Evolutionary conservation across 192 early-diverging fungal species (phyloP).

Genomic region (Jimgerdemannia flammicorona): DNA sequence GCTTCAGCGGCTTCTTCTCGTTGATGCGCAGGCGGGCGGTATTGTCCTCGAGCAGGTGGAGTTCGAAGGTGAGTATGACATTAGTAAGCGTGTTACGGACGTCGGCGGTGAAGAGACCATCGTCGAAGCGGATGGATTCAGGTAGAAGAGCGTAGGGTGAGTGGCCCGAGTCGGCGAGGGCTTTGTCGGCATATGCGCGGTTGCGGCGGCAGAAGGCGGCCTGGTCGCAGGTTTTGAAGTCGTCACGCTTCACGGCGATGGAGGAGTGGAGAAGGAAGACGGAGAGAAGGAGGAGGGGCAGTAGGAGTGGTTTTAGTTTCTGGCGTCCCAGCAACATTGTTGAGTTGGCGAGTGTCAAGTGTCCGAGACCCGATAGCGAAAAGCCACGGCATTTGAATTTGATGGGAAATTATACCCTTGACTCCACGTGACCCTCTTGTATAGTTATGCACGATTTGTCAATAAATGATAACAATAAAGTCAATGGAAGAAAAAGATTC

Average conservation of each 20-base stretch:
- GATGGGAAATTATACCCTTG: too few species aligned
- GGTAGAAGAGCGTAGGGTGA: slow-evolving; percentile 62
- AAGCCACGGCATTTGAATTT: too few species aligned
- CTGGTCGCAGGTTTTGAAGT: slow-evolving; percentile 90
- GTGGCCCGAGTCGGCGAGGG: slow-evolving; percentile 15
- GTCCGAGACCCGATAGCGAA: too few species aligned
- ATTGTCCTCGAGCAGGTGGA: slow-evolving; percentile 54
- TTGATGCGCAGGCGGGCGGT: slow-evolving; percentile 57
- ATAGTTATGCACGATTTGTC: too few species aligned
- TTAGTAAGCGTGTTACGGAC: slow-evolving; percentile 48
- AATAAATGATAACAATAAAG: too few species aligned
- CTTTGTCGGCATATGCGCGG: slow-evolving; percentile 72
- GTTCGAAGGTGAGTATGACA: slow-evolving; percentile 36
- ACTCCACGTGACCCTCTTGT: too few species aligned
- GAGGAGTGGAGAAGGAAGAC: slow-evolving; percentile 10
- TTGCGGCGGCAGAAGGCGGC: slow-evolving; percentile 88
- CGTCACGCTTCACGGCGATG: slow-evolving; percentile 66
- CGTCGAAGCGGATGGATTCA: slow-evolving; percentile 51
- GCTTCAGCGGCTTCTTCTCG: slow-evolving; percentile 60
- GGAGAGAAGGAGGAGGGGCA: slow-evolving; percentile 6
- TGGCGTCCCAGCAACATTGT: not conserved
- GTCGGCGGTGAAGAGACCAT: slow-evolving; percentile 49
- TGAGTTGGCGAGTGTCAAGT: too few species aligned
- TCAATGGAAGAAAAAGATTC: too few species aligned
- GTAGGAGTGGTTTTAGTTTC: not conserved